Evolutionary conservation across 2,329 filamentous ascomycete species (phyloP).

Genomic region (Chaetomiaceae sp.): DNA sequence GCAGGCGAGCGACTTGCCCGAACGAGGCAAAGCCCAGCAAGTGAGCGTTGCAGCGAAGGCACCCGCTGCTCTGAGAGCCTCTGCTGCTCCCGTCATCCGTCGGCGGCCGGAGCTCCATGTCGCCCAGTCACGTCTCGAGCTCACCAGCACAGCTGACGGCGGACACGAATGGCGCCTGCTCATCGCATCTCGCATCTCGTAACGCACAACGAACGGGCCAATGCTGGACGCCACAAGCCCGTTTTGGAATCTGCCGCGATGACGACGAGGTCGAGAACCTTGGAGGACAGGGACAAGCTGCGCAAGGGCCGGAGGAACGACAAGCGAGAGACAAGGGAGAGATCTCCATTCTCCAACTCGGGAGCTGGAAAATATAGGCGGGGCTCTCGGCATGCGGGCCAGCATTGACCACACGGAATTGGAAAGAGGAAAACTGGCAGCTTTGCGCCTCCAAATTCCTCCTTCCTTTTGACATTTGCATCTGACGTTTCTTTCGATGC

Average conservation of each 20-base stretch:
- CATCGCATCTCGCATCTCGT: background rate
- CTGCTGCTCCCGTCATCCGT: background rate
- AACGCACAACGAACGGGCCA: background rate
- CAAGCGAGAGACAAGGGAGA: background rate
- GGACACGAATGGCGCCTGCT: background rate
- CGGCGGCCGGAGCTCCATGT: background rate
- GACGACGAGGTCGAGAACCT: background rate
- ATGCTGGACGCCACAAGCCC: background rate
- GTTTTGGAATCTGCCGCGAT: background rate
- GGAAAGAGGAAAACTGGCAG: background rate
- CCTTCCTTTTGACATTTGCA: background rate
- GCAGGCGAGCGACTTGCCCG: constrained; percentile 15
- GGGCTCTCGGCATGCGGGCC: constrained; percentile 13
- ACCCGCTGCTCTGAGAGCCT: background rate
- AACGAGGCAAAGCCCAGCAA: constrained; percentile 7
- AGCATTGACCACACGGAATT: too few relatives aligned
- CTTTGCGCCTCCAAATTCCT: background rate
- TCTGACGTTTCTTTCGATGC: background rate
- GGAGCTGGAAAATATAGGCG: constrained; percentile 19
- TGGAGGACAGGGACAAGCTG: background rate
- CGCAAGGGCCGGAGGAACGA: background rate
- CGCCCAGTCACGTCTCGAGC: background rate
- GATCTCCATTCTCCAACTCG: background rate
- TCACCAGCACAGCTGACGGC: background rate
- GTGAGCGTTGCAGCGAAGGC: constrained; percentile 11